Base-by-base conservation (phyloP, 2,329 filamentous ascomycete genomes). In the Aspergillus pseudoglaucus region DNA sequence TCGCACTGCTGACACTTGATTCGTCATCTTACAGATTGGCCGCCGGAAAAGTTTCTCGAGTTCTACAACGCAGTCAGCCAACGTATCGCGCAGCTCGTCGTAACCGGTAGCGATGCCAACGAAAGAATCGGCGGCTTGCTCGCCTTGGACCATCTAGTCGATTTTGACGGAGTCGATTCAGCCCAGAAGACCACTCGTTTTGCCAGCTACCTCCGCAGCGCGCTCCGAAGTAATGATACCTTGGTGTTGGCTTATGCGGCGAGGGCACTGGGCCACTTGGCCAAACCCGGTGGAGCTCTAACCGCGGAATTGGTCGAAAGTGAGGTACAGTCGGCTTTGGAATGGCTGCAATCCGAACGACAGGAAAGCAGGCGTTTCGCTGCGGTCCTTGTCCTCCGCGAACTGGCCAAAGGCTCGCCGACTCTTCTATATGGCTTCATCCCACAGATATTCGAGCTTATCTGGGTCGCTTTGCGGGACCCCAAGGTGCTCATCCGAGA, bases 361-460 rank as follows among this genome's bases (percentile, higher is more conserved):
- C 84, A 95, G 59, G 93, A 98, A 72, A 91, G 91, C 64, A 81
- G 91, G 58, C 82, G 93, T 59, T 96, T 97, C 65, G 91, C 90
- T 49, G 90, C 93, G 15, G 91, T 95, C 6, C 79, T 98, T 20
- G 85, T 95, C 27, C 80, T 98, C 47, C 83, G 90, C 49, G 93
- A 98, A 66, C 78, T 98, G 49, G 90, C 90, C 6, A 84, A 88
- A 59, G 95, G 93, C 65, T 95, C 91, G 2, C 91, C 91, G 3
- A 98, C 93, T 0, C 78, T 98, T 47, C 90, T 98, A 73, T 98
- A 96, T 70, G 84, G 87, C 54, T 97, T 94, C 70, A 90, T 97
- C 44, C 84, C 87, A n/a, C 85, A 93, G 63, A 88, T 98, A 44
- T 90, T 98, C 61, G 90, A 96, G 59, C 85, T 95, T 66, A 89